These are phyloP conservation scores for Leccinum pachyderme DNA, from an alignment of 1,284 basidiomycete species.

Conservation along the genomic window DNA sequence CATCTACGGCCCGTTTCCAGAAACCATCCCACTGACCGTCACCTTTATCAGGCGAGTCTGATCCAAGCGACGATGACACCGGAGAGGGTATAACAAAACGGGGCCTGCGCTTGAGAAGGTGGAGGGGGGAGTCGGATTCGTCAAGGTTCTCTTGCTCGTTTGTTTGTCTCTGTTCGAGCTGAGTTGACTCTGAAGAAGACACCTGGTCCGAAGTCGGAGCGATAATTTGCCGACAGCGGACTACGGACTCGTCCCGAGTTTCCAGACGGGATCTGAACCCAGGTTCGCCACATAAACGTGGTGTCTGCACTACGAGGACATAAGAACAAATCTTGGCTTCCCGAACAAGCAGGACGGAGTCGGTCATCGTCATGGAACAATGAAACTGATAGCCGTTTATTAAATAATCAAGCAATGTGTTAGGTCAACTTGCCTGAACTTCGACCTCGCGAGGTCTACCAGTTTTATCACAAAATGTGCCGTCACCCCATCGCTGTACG, in stretches of 20 bases:
- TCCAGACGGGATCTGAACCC: conserved; percentile 81
- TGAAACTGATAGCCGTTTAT: conserved; percentile 65
- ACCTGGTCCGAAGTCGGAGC: conserved; percentile 30
- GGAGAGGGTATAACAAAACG: conserved; percentile 44
- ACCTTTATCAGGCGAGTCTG: conserved; percentile 13
- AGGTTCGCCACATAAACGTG: conserved; percentile 86
- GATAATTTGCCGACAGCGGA: conserved; percentile 75
- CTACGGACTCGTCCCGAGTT: conserved; percentile 59
- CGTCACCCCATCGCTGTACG: conserved; percentile 87
- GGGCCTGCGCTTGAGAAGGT: conserved; percentile 47
- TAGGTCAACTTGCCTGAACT: conserved; percentile 67
- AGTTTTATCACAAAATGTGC: conserved; percentile 90
- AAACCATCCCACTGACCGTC: conserved; percentile 25
- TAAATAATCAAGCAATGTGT: conserved; percentile 9
- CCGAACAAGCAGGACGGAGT: conserved; percentile 85
- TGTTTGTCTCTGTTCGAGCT: conserved; percentile 34
- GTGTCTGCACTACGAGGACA: conserved; percentile 89
- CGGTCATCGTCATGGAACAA: conserved; percentile 88
- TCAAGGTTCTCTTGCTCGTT: conserved; percentile 23
- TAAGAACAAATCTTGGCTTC: conserved; percentile 91
- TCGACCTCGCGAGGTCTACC: conserved; percentile 83
- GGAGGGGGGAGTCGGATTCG: conserved; percentile 55
- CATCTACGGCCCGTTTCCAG: conserved; percentile 40
- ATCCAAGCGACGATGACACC: conserved; percentile 17
- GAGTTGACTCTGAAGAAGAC: conserved; percentile 31